Base-by-base conservation (phyloP, 805 yeast genomes). In the Lachancea fermentati region DNA sequence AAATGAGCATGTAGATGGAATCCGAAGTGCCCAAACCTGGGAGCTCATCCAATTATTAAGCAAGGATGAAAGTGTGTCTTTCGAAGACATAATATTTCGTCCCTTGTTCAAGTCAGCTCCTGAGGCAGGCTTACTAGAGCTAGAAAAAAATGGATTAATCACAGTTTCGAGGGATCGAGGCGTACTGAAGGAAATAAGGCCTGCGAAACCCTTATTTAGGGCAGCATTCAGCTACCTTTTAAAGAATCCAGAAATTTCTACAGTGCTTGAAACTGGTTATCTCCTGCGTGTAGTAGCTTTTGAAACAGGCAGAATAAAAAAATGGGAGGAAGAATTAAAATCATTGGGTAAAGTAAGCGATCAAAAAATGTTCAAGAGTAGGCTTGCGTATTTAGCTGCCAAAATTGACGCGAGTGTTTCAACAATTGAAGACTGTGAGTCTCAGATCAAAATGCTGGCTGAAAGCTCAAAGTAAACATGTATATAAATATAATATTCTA, bases 1-100 rank as follows among this genome's bases (percentile, higher is more conserved):
- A 36, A 69, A 76, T 36, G 70, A 64, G 32, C 66, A 67, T 14
- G 61, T 64, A 16, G 73, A 66, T 26, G 76, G 76, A 11, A 78
- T 89, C 71, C 73, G 75, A 18, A 66, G 81, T 11, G 85, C 94
- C 1, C 96, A 91, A 56, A 93, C 87, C 0, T 93, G 98, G 97
- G 76, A 72, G 16, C 55, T 93, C 16, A 78, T 91, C 51, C 82
- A 81, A 51, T 45, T 72, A 29, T 68, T 93, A 29, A 75, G 87
- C 1, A 58, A 64, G 7, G 52, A 64, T 0, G 77, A 75, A 0
- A 49, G 54, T 3, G 62, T 85, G 2, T 49, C 65, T 1, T 80
- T 67, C 52, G 67, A 71, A 26, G 78, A 79, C 4, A 63, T 83
- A 26, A 69, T 72, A 29, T 69, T 71, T 41, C 67, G 72, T 31